Evolutionary conservation across 768 basidiomycete genomes (phyloP), one percentile per base, ranked within the genome.

Genomic region (Pisolithus albus): DNA sequence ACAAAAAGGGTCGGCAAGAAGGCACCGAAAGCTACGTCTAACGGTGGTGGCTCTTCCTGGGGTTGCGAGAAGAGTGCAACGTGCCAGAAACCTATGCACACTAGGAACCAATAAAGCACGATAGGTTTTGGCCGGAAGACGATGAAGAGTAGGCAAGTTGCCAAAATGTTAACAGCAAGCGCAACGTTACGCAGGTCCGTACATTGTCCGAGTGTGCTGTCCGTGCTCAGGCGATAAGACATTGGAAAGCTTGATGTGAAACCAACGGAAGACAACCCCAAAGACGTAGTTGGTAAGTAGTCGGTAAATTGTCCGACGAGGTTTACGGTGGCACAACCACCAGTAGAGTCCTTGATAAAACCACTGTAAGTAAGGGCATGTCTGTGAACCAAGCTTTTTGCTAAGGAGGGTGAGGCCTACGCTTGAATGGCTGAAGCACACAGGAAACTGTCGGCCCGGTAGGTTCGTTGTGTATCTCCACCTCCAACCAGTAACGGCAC

Each of bases 1-100:
- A 91, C 79, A 59, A 91, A 92, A 19, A 93, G 72, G 0, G 78
- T 66, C 0, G 91, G 90, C 8, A 93, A 73, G 70, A 93, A 93
- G 5, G 79, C 77, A 28, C 77, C 79, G 56, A 93, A 91, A 6
- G 81, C 87, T n/a, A 73, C 70, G 50, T 85, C 80, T 51, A 92
- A 67, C 24, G 77, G 75, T 5, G 92, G 89, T 34, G 87, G 85
- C 6, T 74, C 74, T 1, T 72, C 74, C 43, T 70, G 78, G 6
- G 86, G 85, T 59, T 92, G 84, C 8, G 86, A 86, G 59, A 90
- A 91, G 38, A 93, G 76, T 0, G 80, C 72, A 49, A 90, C 73
- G 57, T 93, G 89, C 90, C 91, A 93, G 64, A 80, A 92, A 2
- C 89, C 86, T 42, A 88, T 86, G 70, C 81, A 88, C 6, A 88